Percentiles rank a stretch among this genome's conserved stretches.
Conservation (phyloP, 192 early-diverging fungal genomes). For the Ambispora gerdemannii region DNA sequence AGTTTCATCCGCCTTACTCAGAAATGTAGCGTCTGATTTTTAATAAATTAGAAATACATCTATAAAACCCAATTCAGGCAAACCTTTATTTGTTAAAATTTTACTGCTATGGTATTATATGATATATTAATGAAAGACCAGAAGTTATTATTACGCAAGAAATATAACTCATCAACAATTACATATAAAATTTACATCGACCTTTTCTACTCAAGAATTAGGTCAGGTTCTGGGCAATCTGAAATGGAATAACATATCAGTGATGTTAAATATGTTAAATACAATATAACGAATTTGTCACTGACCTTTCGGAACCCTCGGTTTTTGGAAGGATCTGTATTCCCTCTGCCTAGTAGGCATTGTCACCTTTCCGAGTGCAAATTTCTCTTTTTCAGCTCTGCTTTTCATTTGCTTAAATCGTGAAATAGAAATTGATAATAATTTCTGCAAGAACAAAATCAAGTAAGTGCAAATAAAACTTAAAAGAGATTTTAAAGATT, state of each 20-base stretch:
- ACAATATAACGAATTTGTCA: constrained; percentile 2
- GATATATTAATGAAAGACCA: no score
- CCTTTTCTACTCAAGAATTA: no score
- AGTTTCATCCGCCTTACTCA: constrained; percentile 11
- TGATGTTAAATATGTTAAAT: no score
- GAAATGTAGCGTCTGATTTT: constrained; percentile 16
- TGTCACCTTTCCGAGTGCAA: constrained; percentile 5
- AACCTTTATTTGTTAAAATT: no score
- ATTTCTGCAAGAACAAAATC: constrained; percentile 25
- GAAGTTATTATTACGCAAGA: no score
- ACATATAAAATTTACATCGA: no score
- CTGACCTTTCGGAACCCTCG: constrained; percentile 10
- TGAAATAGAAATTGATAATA: constrained; percentile 23
- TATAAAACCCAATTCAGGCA: no score
- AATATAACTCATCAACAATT: no score
- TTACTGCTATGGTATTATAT: no score
- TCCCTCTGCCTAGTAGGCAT: neutral
- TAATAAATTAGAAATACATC: constrained; percentile 15
- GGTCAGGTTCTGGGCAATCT: no score
- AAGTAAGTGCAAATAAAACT: constrained; percentile 12
- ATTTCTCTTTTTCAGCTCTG: constrained; percentile 28
- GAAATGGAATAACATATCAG: no score
- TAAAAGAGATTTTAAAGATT: constrained; percentile 7
- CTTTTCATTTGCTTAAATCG: constrained; percentile 14
- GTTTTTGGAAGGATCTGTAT: constrained; percentile 13